A percentile compares a stretch with the other conserved stretches of the same genome.
phyloP scores from a whole-genome alignment of 2,329 filamentous ascomycete genomes.

The Arthrobotrys sinensis region DNA sequence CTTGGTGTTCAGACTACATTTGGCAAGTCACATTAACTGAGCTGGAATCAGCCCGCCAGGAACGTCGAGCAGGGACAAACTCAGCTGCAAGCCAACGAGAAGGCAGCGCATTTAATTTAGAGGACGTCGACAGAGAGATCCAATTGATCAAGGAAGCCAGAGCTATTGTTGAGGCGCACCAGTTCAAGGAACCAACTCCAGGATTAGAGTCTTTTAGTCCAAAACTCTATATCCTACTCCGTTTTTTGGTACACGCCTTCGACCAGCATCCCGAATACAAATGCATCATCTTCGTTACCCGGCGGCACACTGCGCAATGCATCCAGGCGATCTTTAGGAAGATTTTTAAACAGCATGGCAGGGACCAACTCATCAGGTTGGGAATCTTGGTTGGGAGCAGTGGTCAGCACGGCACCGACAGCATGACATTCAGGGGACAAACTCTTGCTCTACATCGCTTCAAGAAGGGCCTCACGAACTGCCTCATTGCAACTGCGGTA shows the following conservation, averaged over 20 bases:
- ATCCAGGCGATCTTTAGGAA: conserved; percentile 78
- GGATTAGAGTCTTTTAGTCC: conserved; percentile 73
- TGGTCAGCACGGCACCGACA: conserved; percentile 73
- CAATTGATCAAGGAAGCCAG: conserved; percentile 74
- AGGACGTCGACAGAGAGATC: conserved; percentile 72
- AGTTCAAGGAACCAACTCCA: conserved; percentile 67
- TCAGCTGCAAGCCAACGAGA: conserved; percentile 25
- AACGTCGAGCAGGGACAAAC: conserved; percentile 70
- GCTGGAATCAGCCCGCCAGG: conserved; percentile 75
- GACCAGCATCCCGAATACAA: conserved; percentile 73
- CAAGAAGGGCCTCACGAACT: conserved; percentile 72
- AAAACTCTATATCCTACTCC: conserved; percentile 78
- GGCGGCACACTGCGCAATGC: conserved; percentile 82
- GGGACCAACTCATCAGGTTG: conserved; percentile 74
- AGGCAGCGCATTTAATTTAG: conserved; percentile 62
- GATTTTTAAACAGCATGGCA: conserved; percentile 62
- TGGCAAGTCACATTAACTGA: conserved; percentile 81
- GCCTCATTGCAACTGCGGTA: conserved; percentile 76
- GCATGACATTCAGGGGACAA: conserved; percentile 81
- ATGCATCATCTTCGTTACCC: conserved; percentile 90
- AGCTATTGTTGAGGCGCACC: conserved; percentile 72
- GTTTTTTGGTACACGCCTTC: conserved; percentile 77
- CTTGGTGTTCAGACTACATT: conserved; percentile 86
- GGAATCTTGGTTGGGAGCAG: conserved; percentile 77
- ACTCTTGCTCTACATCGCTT: conserved; percentile 77